Conservation (phyloP, 805 yeast species). For the Pichia phayaonensis region DNA sequence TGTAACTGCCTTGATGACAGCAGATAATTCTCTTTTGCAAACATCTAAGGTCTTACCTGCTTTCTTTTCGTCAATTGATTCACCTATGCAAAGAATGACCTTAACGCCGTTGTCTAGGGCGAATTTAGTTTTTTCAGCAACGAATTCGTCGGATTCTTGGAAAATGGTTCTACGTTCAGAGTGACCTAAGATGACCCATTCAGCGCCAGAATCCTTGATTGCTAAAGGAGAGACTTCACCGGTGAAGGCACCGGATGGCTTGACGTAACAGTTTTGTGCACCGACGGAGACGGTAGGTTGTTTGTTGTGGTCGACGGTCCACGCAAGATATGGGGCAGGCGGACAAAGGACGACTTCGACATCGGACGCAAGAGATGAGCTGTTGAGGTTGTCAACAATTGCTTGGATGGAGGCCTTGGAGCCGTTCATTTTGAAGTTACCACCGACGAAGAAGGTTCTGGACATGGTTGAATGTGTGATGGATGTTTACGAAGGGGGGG, state of each 20-base stretch:
- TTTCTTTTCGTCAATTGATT: slow-evolving; percentile 92
- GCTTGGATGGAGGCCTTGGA: slow-evolving; percentile 74
- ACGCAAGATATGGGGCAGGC: slow-evolving; percentile 85
- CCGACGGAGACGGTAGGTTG: slow-evolving; percentile 71
- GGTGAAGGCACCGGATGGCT: slow-evolving; percentile 94
- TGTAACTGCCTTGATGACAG: slow-evolving; percentile 66
- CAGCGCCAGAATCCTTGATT: slow-evolving; percentile 84
- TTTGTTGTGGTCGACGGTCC: slow-evolving; percentile 61
- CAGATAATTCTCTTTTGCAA: slow-evolving; percentile 81
- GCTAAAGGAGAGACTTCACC: slow-evolving; percentile 91
- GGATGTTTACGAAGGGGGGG: neutral
- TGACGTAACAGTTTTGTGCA: slow-evolving; percentile 86
- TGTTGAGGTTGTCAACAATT: slow-evolving; percentile 79
- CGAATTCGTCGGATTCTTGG: slow-evolving; percentile 81
- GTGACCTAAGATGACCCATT: slow-evolving; percentile 96
- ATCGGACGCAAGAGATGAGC: slow-evolving; percentile 62
- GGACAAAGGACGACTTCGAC: slow-evolving; percentile 95
- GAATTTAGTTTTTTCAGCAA: slow-evolving; percentile 91
- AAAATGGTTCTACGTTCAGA: slow-evolving; percentile 96
- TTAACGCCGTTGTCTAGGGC: slow-evolving; percentile 84
- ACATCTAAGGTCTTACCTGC: slow-evolving; percentile 80
- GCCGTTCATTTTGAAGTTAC: slow-evolving; percentile 99
- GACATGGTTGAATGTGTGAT: slow-evolving; percentile 7
- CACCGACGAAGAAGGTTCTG: slow-evolving; percentile 84
- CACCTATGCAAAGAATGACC: slow-evolving; percentile 97